A percentile compares a stretch with the other conserved stretches of the same genome.
These are phyloP conservation scores for Stemphylium vesicarium DNA, from an alignment of 2,329 filamentous ascomycete species.

Conservation along the genomic window DNA sequence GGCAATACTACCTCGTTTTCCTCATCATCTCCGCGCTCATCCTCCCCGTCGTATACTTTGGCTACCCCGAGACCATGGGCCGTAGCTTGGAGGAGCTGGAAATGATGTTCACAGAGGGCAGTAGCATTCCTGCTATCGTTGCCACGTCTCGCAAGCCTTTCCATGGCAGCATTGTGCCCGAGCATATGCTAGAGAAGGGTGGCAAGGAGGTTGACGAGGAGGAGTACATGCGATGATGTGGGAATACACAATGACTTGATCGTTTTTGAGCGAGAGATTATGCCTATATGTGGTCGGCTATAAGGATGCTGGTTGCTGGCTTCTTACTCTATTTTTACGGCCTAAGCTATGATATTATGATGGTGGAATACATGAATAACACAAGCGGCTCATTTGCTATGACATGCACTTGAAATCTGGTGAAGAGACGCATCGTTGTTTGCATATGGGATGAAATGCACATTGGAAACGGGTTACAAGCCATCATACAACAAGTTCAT, in stretches of 20 bases:
- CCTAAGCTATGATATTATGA: not conserved
- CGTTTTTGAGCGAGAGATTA: not conserved
- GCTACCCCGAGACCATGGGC: slow-evolving; percentile 59
- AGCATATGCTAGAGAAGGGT: slow-evolving; percentile 19
- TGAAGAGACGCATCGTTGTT: too few relatives aligned
- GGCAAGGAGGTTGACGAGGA: slow-evolving; percentile 19
- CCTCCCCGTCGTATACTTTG: slow-evolving; percentile 53
- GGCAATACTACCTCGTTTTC: slow-evolving; percentile 60
- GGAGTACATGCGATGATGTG: not conserved
- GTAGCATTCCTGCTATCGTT: slow-evolving; percentile 34
- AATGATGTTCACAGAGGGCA: slow-evolving; percentile 51
- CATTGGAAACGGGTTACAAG: too few relatives aligned
- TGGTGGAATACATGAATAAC: not conserved
- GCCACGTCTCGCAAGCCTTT: slow-evolving; percentile 28
- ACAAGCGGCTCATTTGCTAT: too few relatives aligned
- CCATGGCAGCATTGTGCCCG: slow-evolving; percentile 10
- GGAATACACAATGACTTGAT: not conserved
- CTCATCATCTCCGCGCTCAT: slow-evolving; percentile 56
- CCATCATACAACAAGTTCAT: too few relatives aligned
- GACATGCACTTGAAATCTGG: too few relatives aligned
- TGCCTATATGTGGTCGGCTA: not conserved
- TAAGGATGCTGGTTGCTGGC: too few relatives aligned
- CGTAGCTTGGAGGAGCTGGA: slow-evolving; percentile 55
- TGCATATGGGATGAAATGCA: too few relatives aligned
- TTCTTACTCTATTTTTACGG: not conserved